Evolutionary conservation across 2,329 filamentous ascomycete genomes (phyloP), one percentile per base, ranked within the genome.

Genomic region (Alternaria sp.): DNA sequence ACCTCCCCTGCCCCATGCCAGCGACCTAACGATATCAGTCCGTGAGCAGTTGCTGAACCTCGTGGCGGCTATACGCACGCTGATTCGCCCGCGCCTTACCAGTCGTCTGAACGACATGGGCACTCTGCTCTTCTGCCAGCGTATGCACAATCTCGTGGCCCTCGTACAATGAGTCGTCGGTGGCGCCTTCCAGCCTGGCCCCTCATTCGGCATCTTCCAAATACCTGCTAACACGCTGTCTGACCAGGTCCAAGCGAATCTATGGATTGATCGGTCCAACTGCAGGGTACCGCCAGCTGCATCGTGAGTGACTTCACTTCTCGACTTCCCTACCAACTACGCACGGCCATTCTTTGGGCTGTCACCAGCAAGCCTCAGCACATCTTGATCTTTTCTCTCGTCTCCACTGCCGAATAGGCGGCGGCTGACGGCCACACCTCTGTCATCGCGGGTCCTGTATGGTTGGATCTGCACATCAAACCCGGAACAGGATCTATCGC

Each of bases 131-230:
- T 66, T 54, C 55, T 65, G 69, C 69, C 72, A 71, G 63, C 65
- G 58, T 67, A 71, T 74, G 74, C 74, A 73, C 59, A 63, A 67
- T 72, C 72, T 78, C 74, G 74, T 74, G 72, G 72, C 69, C 73
- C 63, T 71, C 70, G 72, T 61, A 66, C 64, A 68, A 73, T 67
- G 66, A 71, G 57, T 59, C 68, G 61, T 58, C 68, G 62, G 67
- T 66, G 59, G 63, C 65, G 57, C 60, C 57, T 45, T 62, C 59
- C 64, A 60, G 64, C 57, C 65, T 64, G 63, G 67, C 69, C 64
- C 67, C 71, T 72, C 73, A 68, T 70, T 71, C 70, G 71, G 61
- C 65, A 57, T 54, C 60, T 61, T 58, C 59, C 61, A 62, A 61
- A 57, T 55, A 50, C 60, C 62, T 72, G 71, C 72, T 74, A 69